phyloP scores from a whole-genome alignment of 1,139 yeast species.

The Geotrichum cucujoidarum region DNA sequence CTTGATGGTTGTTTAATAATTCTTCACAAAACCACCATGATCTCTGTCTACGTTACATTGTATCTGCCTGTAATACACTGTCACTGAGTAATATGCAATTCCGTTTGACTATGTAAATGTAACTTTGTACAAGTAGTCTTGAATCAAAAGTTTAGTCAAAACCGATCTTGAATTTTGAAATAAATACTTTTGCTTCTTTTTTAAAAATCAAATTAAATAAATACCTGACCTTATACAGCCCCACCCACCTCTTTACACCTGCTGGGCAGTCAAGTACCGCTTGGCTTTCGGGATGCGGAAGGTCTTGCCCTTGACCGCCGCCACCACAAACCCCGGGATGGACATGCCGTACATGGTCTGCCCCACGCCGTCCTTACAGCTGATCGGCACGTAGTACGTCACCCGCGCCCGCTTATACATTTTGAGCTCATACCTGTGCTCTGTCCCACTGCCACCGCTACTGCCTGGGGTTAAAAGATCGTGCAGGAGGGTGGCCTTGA shows the following conservation, averaged over 20 bases:
- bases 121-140: too few species aligned
- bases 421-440: slow-evolving; percentile 6
- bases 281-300: slow-evolving; percentile 14
- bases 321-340: slow-evolving; percentile 18
- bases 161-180: too few species aligned
- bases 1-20: too few species aligned
- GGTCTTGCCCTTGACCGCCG: slow-evolving; percentile 16
- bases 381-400: slow-evolving; percentile 16
- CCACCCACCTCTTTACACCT: not conserved
- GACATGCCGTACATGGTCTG: slow-evolving; percentile 16
- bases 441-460: not conserved
- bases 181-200: too few species aligned
- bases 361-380: slow-evolving; percentile 19
- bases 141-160: too few species aligned
- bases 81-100: too few species aligned
- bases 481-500: slow-evolving; percentile 14
- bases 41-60: too few species aligned
- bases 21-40: too few species aligned
- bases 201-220: too few species aligned
- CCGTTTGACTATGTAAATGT: too few species aligned
- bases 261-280: not conserved
- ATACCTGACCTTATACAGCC: not conserved
- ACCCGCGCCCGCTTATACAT: slow-evolving; percentile 10
- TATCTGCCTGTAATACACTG: too few species aligned
- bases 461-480: slow-evolving; percentile 9